Base-by-base conservation (phyloP, 495 filamentous ascomycete species). In the Clavariopsis aquatica region DNA sequence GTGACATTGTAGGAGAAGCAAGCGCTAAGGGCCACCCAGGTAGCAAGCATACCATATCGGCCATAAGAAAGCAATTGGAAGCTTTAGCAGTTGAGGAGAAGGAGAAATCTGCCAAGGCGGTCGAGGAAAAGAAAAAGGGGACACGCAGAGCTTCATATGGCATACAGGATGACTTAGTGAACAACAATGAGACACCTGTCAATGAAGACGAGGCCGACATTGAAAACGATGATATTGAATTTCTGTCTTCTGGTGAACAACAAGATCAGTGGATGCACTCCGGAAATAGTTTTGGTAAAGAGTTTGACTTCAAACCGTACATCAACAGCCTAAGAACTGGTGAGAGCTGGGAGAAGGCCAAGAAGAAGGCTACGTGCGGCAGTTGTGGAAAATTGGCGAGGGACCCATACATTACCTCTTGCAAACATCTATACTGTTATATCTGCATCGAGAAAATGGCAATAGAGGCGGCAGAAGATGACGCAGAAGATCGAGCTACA, bases 391-490 rank as follows among this genome's bases (percentile, higher is more conserved):
- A 69, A 1, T 6, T 46, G 0, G 73, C 78, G 0, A 66, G 72
- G 0, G 62, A 74, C 0, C 71, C 75, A 2, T 66, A 72, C 1
- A 53, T 83, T 10, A 83, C 81, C 0, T 69, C 71, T 10, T 85
- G 83, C 64, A 52, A 71, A 19, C 83, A 85, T 49, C 53, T 82
- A 0, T 82, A 80, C 51, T 85, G 82, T 66, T 31, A 72, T 9
- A 73, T 73, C 10, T 84, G 83, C 64, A 77, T 80, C 17, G 17
- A 61, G 0, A 31, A 26, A n/a, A 56, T 80, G n/a, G 22, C 49
- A 7, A 12, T 71, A 2, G 49, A 72, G 47, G 66, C 72, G 8
- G 69, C 71, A 3, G 53, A 54, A 1, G 45, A 49, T 0, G 70
- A 69, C 3, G 43, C 57, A 13, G 68, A 74, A 15, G 49, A 26